Evolutionary conservation across 176 grass and related monocot species (phyloP), one percentile per base, ranked within the genome.

Genomic region (Paspalum notatum): DNA sequence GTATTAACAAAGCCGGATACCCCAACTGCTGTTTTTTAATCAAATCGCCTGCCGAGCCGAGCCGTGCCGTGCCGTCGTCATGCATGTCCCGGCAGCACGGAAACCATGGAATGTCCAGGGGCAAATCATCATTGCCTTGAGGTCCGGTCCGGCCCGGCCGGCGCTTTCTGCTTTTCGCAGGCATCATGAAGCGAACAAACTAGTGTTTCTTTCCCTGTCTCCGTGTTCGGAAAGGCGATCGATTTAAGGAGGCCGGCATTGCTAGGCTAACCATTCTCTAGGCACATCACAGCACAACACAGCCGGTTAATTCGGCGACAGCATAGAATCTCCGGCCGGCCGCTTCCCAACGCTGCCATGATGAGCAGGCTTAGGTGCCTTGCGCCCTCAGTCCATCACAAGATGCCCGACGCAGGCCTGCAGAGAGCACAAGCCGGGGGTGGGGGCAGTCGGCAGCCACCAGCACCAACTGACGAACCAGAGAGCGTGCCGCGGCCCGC

Each of bases 121-220:
- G 7, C 71, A 82, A 85, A 89, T 82, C 64, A 89, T 82, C 64
- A 76, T 77, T 81, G 77, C 59, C 18, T 48, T 15, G 5, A 40
- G 65, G 66, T 57, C 65, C 45, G n/a, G n/a, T n/a, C n/a, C n/a
- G n/a, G n/a, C n/a, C n/a, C n/a, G 49, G 38, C 16, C 24, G 26
- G 18, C 47, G 56, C 71, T 77, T 71, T 80, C 62, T 65, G 17
- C 71, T 85, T 85, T 89, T 5, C n/a, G 41, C 47, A 32, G 43
- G 51, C 80, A 84, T 74, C 51, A 79, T 74, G 27, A 26, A 14
- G 50, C 16, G 18, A 72, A 40, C n/a, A 79, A 81, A 76, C 68
- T 22, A 79, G 48, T 15, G 59, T 11, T 79, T 65, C 39, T 52
- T 75, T 74, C 59, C 27, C 39, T 72, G 22, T 42, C 62, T n/a